Base-by-base conservation (phyloP, 306 rosid species). In the Quercus wislizeni region DNA sequence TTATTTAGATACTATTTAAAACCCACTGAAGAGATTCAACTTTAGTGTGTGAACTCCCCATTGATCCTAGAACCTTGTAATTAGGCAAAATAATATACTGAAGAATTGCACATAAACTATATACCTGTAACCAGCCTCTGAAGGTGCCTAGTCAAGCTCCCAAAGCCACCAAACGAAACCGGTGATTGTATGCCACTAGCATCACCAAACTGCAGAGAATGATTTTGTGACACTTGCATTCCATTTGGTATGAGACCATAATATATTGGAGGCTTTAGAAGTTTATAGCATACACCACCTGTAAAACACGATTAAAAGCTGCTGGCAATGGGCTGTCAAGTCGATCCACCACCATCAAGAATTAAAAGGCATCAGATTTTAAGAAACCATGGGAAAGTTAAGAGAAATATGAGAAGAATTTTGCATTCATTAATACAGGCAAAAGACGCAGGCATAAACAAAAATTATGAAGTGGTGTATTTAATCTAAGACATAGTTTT, bases 161-260 rank as follows among this genome's bases (percentile, higher is more conserved):
- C 98, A 67, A 95, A 95, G 59, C 97, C 96, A 62, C 98, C 99
- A 76, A 92, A 95, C 73, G 97, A 93, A 75, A 95, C 94, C 13
- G 98, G 99, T 62, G 99, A 93, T 63, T 91, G 97, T 84, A 95
- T 88, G 81, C 99, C 99, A 82, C 98, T 95, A 19, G 99, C 96
- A 78, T 91, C 99, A 51, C 98, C 99, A 78, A 95, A 90, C 98
- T 95, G 83, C 90, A 85, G 19, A 83, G 73, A 85, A 89, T 72
- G 55, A 80, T 78, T 81, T 19, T 64, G 78, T 56, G 35, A 59
- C 75, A 69, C 76, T 70, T 85, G 31, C 73, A 82, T 67, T 80
- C 57, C 31, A 68, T 77, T 76, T 74, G 80, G 78, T 19, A 76
- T 21, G 59, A 75, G 78, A 69, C 54, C 78, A 75, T 43, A 77